Percentiles rank a stretch among this genome's conserved stretches.
These are phyloP conservation scores for Pholiota conissans DNA, from an alignment of 768 basidiomycete species.

Conservation along the genomic window DNA sequence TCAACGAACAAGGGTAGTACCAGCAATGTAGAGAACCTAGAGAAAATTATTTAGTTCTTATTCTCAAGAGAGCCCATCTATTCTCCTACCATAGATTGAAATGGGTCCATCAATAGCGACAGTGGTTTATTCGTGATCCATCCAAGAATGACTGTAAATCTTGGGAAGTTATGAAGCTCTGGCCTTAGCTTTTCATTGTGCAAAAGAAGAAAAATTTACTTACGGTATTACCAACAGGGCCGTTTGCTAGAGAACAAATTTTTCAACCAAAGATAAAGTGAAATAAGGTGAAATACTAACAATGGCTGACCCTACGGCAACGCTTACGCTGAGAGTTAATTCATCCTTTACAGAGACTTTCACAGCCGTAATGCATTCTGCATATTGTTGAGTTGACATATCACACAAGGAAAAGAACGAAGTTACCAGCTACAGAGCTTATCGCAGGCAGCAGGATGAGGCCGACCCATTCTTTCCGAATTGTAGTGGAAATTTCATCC, in stretches of 20 bases:
- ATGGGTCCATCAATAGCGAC: constrained; percentile 84
- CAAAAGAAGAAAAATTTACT: neutral
- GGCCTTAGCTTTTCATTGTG: neutral
- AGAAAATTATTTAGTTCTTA: neutral
- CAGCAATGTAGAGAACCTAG: constrained; percentile 49
- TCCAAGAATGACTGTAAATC: constrained; percentile 72
- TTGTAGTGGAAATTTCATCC: constrained; percentile 66
- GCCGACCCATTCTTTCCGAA: constrained; percentile 88
- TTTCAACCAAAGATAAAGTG: neutral
- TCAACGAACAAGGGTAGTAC: too few relatives aligned
- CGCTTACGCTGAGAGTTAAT: constrained; percentile 79
- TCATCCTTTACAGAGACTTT: constrained; percentile 87
- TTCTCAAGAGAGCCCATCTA: constrained; percentile 13
- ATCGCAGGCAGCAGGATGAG: constrained; percentile 87
- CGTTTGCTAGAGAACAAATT: constrained; percentile 52
- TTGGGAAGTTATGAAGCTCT: constrained; percentile 22
- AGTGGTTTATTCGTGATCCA: constrained; percentile 83
- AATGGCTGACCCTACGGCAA: constrained; percentile 79
- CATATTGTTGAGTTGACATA: neutral
- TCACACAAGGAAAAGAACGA: neutral
- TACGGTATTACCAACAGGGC: constrained; percentile 76
- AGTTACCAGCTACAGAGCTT: constrained; percentile 70
- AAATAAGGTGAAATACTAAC: constrained; percentile 35
- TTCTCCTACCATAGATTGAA: constrained; percentile 59
- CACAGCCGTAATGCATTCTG: constrained; percentile 87